Base-by-base conservation (phyloP, 2,329 filamentous ascomycete genomes). In the Aschersonia sp. region DNA sequence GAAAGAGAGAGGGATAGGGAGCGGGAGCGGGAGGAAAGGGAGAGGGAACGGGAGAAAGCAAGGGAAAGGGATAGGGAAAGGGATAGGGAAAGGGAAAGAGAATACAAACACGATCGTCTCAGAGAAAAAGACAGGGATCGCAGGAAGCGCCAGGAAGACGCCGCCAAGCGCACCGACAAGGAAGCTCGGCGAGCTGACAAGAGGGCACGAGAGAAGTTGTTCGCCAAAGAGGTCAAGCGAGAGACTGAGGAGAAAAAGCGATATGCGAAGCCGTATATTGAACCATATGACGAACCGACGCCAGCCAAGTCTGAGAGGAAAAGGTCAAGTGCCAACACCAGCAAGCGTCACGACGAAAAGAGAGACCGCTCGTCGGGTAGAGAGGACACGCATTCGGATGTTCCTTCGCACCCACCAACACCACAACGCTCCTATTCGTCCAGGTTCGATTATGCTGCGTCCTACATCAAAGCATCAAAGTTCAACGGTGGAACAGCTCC, bases 331-430 rank as follows among this genome's bases (percentile, higher is more conserved):
- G n/a, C 53, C 43, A 63, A 58, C 53, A 56, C 52, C 44, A 62
- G 59, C 54, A 67, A 63, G 51, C 66, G 65, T 54, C 58, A 65
- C 49, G 64, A 67, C 4, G 60, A 65, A 50, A 58, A 59, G 52
- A 58, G 60, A 29, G 62, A 66, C 49, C 59, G 60, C 35, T 63
- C 63, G 6, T 52, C 57, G 12, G 58, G 59, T 6, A 56, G 59
- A 12, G 63, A 66, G n/a, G 63, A 64, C 35, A 47, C 41, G 5
- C 53, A 55, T 7, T 43, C 50, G n/a, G 54, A 54, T n/a, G 50
- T 41, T 37, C 50, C 55, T 2, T 45, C 52, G 35, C 51, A 52
- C 8, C 51, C 54, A 6, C 51, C 58, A n/a, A 52, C 54, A 10
- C 53, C 57, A 14, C 55, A 55, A 32, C 50, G 53, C 51, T 53